A percentile compares a stretch with the other conserved stretches of the same genome.
Conservation (phyloP, 2,329 filamentous ascomycete genomes). For the Cercospora zeina region DNA sequence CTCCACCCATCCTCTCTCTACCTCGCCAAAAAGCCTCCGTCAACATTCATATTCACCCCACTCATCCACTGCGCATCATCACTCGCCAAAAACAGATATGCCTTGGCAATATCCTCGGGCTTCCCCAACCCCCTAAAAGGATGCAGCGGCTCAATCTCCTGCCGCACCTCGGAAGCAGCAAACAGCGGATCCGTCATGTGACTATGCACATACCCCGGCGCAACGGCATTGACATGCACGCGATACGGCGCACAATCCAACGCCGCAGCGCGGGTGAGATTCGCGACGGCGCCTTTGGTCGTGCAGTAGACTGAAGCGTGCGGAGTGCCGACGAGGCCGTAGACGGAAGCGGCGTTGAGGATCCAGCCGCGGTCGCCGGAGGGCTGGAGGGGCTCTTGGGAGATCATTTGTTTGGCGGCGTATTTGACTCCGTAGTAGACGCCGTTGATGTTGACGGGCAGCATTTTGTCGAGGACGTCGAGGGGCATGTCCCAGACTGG, state of each 20-base stretch:
- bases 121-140: constrained; percentile 25
- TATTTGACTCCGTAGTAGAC: constrained; percentile 51
- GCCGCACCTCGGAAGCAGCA: not conserved
- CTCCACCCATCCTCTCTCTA: not conserved
- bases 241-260: constrained; percentile 27
- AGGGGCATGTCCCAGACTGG: constrained; percentile 52
- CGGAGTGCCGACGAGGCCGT: constrained; percentile 43
- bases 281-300: constrained; percentile 30
- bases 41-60: constrained; percentile 24
- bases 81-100: constrained; percentile 30
- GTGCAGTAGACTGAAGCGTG: constrained; percentile 23
- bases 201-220: constrained; percentile 24
- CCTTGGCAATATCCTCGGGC: constrained; percentile 29
- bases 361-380: constrained; percentile 52
- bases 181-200: constrained; percentile 29
- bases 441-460: constrained; percentile 42
- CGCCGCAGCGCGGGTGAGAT: constrained; percentile 28
- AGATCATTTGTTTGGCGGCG: constrained; percentile 52
- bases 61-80: constrained; percentile 31
- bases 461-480: constrained; percentile 48
- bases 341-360: constrained; percentile 51
- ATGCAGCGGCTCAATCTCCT: constrained; percentile 19
- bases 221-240: constrained; percentile 28
- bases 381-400: constrained; percentile 44
- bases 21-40: constrained; percentile 22